phyloP scores from a whole-genome alignment of 345 rosid species.

The Hibiscus mutabilis region DNA sequence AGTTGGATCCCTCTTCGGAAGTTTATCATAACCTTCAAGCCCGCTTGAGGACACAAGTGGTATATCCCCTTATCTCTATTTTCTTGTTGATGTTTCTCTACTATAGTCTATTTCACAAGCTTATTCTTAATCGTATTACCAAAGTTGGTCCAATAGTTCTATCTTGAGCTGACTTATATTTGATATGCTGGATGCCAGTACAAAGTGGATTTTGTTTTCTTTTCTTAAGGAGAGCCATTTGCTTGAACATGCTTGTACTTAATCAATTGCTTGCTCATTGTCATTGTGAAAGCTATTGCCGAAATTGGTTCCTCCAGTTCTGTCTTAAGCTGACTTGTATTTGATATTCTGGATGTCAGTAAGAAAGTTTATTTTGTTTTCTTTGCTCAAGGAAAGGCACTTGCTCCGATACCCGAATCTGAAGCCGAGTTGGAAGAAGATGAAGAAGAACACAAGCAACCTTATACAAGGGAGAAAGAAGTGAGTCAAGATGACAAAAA shows the following conservation, averaged over 20 bases:
- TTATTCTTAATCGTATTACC: constrained; percentile 1
- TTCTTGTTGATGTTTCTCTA: background rate
- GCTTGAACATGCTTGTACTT: constrained; percentile 51
- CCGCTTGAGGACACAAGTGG: constrained; percentile 88
- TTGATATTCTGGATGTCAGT: constrained; percentile 10
- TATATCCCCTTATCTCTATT: constrained; percentile 20
- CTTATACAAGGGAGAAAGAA: constrained; percentile 7
- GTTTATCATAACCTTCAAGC: constrained; percentile 73
- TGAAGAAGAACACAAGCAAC: constrained; percentile 21
- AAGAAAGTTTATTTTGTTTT: constrained; percentile 18
- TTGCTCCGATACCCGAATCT: constrained; percentile 90
- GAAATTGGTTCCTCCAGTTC: background rate
- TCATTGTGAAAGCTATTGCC: background rate
- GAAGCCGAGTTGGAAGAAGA: constrained; percentile 82
- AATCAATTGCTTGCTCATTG: background rate
- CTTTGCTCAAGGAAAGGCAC: constrained; percentile 80
- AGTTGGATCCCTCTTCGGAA: constrained; percentile 75
- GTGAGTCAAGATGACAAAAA: constrained; percentile 7
- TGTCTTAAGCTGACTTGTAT: background rate
- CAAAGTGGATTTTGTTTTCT: constrained; percentile 19
- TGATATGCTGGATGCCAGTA: constrained; percentile 5
- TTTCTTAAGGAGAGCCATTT: constrained; percentile 79
- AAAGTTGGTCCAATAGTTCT: background rate
- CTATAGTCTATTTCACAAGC: background rate
- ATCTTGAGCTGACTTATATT: background rate